Conservation (phyloP, 129 eudicot species). For the Escallonia rubra region DNA sequence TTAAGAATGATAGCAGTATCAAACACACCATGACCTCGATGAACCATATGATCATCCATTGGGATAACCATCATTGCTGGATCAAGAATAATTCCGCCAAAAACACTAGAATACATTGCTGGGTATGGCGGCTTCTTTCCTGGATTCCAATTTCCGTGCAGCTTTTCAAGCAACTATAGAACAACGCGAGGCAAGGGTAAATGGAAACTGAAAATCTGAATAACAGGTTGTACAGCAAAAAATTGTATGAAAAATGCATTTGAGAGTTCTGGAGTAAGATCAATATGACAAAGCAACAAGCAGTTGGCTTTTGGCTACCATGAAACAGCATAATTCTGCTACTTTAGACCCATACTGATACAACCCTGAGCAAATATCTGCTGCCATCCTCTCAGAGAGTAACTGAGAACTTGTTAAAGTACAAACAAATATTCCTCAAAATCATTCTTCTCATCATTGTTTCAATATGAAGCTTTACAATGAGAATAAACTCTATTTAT, state of each 20-base stretch:
- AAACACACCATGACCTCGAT: slow-evolving; percentile 89
- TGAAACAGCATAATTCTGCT: not conserved
- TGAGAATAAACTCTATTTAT: not conserved
- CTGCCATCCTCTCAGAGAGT: not conserved
- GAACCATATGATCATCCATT: slow-evolving; percentile 94
- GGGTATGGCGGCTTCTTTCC: slow-evolving; percentile 63
- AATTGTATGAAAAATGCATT: not conserved
- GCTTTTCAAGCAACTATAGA: slow-evolving; percentile 61
- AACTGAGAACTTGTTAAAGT: not conserved
- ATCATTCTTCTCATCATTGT: not conserved
- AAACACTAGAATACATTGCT: slow-evolving; percentile 94
- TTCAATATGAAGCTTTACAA: not conserved
- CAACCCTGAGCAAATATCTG: not conserved
- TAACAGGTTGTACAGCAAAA: not conserved
- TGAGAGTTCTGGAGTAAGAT: not conserved
- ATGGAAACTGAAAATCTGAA: not conserved
- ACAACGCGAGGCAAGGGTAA: not conserved
- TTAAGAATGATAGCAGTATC: slow-evolving; percentile 74
- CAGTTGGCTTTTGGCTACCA: not conserved
- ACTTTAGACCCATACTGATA: not conserved
- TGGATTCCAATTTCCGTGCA: slow-evolving; percentile 68
- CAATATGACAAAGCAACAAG: not conserved
- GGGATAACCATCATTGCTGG: slow-evolving; percentile 97
- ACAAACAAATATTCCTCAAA: not conserved
- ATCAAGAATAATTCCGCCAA: slow-evolving; percentile 86